Conservation (phyloP, 139 green algal species). For the Chlorella sp. region DNA sequence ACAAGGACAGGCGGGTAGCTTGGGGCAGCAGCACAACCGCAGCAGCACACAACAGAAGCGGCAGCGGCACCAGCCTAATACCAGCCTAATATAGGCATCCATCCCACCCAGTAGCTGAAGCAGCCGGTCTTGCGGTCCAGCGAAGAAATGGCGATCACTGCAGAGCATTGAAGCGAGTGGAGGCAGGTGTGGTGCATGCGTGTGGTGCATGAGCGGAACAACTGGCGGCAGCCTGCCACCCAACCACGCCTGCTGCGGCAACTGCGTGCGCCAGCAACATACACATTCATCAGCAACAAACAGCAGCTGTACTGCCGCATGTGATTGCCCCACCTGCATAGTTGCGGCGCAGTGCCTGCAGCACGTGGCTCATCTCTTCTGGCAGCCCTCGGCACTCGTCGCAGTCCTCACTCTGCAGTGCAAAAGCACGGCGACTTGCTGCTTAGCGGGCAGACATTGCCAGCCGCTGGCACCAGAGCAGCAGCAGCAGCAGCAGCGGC, state of each 20-base stretch:
- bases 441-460: too few species aligned
- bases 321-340: not conserved
- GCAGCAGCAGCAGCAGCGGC: too few species aligned
- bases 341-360: slow-evolving; percentile 17
- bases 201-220: not conserved
- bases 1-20: too few species aligned
- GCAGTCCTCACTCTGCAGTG: slow-evolving; percentile 10
- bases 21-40: too few species aligned
- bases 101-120: slow-evolving; percentile 20
- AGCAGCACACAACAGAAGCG: too few species aligned
- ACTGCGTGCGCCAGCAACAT: not conserved
- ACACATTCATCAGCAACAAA: not conserved
- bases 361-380: slow-evolving; percentile 24
- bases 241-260: too few species aligned
- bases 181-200: not conserved
- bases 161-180: not conserved
- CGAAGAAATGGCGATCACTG: slow-evolving; percentile 25
- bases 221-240: too few species aligned
- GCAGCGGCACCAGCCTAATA: too few species aligned
- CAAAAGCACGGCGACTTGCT: too few species aligned
- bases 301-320: too few species aligned
- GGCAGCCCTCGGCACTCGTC: slow-evolving; percentile 22
- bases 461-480: too few species aligned
- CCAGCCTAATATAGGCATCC: too few species aligned
- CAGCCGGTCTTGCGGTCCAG: slow-evolving; percentile 23